phyloP scores from a whole-genome alignment of 306 rosid species.

The barrel medic (Medicago truncatula) region DNA sequence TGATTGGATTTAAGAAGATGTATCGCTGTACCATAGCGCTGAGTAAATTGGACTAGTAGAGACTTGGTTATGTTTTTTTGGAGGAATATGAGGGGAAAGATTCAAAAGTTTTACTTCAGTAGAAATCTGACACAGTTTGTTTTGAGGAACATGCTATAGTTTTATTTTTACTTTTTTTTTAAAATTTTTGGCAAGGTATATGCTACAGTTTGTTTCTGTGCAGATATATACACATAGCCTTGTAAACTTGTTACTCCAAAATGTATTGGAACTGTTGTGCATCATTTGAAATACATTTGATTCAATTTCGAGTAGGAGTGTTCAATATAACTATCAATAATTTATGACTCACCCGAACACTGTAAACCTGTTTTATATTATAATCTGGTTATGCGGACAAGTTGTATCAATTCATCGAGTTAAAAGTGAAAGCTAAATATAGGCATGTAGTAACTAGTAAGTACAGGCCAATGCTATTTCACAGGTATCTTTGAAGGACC shows the following conservation, averaged over 20 bases:
- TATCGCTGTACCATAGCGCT: conserved; percentile 14
- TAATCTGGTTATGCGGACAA: not conserved
- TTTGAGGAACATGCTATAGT: not conserved
- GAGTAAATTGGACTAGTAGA: conserved; percentile 32
- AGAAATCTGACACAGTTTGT: not conserved
- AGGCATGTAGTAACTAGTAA: not conserved
- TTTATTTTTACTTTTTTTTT: not conserved
- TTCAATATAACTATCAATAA: not conserved
- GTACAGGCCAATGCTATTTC: not conserved
- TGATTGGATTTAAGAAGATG: conserved; percentile 60
- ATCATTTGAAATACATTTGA: not conserved
- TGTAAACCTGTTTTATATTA: not conserved
- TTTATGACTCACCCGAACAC: not conserved
- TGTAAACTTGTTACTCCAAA: not conserved
- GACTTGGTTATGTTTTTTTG: not conserved
- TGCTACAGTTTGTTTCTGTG: conserved; percentile 4
- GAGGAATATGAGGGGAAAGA: not conserved
- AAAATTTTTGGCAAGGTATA: not conserved
- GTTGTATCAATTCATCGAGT: not conserved
- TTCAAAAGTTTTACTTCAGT: conserved; percentile 13
- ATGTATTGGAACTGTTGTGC: not conserved
- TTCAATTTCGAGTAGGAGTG: not conserved
- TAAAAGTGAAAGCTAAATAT: not conserved
- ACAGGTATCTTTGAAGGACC: not conserved
- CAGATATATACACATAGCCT: conserved; percentile 34